phyloP scores from a whole-genome alignment of 202 grass and related monocot genomes.

The Setaria viridis region DNA sequence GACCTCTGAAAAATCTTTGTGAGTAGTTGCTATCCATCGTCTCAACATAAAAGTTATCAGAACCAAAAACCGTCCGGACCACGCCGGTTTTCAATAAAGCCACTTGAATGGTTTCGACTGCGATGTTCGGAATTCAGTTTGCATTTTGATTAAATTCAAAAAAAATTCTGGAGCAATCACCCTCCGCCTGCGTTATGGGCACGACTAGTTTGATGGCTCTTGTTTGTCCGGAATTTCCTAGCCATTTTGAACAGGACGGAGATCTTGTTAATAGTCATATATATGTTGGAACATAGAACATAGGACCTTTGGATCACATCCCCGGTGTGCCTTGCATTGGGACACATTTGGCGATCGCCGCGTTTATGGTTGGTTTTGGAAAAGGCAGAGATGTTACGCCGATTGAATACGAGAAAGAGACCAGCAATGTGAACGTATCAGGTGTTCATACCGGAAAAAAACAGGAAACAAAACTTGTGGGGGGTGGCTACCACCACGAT shows the following conservation, averaged over 20 bases:
- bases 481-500: neutral
- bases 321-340: neutral
- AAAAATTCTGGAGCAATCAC: neutral
- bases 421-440: slow-evolving; percentile 20
- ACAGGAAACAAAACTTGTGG: neutral
- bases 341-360: neutral
- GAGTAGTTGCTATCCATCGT: slow-evolving; percentile 14
- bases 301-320: neutral
- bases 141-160: neutral
- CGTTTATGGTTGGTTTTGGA: slow-evolving; percentile 38
- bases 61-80: neutral
- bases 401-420: slow-evolving; percentile 36
- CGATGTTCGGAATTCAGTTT: neutral
- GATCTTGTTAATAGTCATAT: neutral
- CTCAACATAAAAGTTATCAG: neutral
- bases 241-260: neutral
- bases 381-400: neutral
- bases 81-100: neutral
- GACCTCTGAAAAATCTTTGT: neutral
- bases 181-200: neutral
- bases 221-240: neutral
- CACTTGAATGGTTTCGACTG: neutral
- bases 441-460: slow-evolving; percentile 11
- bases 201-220: neutral
- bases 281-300: no score